phyloP scores from a whole-genome alignment of 192 early-diverging fungal genomes.

The Backusella tuberculispora region DNA sequence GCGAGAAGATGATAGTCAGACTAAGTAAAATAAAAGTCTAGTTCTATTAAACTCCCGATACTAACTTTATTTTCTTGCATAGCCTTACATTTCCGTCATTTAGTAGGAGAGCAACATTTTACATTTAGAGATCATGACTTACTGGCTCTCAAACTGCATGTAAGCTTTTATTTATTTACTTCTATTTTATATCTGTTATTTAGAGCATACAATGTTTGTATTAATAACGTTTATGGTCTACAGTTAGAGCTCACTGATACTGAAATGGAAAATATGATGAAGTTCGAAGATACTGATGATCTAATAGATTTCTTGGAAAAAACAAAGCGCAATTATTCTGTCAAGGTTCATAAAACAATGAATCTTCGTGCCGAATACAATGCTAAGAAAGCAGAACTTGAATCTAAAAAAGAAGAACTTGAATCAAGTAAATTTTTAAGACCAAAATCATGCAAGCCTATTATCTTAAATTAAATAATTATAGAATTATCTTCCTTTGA shows the following conservation, averaged over 20 bases:
- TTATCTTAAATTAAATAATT: not conserved
- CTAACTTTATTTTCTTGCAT: not conserved
- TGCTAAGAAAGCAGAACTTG: slow-evolving; percentile 8
- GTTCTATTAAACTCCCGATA: not conserved
- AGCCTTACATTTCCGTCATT: slow-evolving; percentile 40
- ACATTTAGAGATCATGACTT: slow-evolving; percentile 19
- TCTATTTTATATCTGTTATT: not conserved
- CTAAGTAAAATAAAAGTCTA: not conserved
- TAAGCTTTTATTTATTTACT: slow-evolving; percentile 13
- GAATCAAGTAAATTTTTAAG: not conserved
- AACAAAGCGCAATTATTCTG: slow-evolving; percentile 31
- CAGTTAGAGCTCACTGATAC: slow-evolving; percentile 28
- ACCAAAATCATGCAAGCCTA: not conserved
- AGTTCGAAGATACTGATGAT: slow-evolving; percentile 33
- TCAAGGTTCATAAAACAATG: slow-evolving; percentile 41
- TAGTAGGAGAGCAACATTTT: slow-evolving; percentile 38
- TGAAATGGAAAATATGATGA: slow-evolving; percentile 14
- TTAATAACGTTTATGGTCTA: not conserved
- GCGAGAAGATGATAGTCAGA: not conserved
- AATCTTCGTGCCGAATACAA: slow-evolving; percentile 24
- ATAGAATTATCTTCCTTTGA: not conserved
- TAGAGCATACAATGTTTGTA: not conserved
- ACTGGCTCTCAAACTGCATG: slow-evolving; percentile 13
- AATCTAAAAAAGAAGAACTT: slow-evolving; percentile 9
- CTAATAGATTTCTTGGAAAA: slow-evolving; percentile 38